Percentiles rank a stretch among this genome's conserved stretches.
Conservation (phyloP, 306 rosid species). For the Vicia sativa region DNA sequence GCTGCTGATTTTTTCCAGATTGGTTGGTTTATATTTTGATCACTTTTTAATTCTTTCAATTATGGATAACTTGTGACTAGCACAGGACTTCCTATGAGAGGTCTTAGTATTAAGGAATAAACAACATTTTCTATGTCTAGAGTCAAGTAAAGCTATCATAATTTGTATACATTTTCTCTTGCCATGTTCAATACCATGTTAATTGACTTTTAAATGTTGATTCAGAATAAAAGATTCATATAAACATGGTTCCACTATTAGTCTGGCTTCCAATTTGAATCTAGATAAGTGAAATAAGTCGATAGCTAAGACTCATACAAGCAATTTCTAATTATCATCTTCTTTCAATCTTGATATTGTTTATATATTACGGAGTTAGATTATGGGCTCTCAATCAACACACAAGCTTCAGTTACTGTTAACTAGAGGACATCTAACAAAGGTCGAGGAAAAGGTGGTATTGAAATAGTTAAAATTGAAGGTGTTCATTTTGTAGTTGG, state of each 20-base stretch:
- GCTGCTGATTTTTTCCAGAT: too few relatives aligned
- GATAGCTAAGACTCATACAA: too few relatives aligned
- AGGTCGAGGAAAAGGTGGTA: constrained; percentile 65
- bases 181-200: constrained; percentile 30
- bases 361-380: too few relatives aligned
- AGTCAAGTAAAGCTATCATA: constrained; percentile 64
- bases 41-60: too few relatives aligned
- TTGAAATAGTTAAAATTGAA: constrained; percentile 68
- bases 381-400: too few relatives aligned
- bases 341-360: too few relatives aligned
- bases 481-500: constrained; percentile 49
- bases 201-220: constrained; percentile 37
- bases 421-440: constrained; percentile 74
- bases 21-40: too few relatives aligned
- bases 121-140: constrained; percentile 79
- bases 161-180: constrained; percentile 31
- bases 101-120: constrained; percentile 77
- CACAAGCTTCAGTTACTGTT: constrained; percentile 52
- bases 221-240: constrained; percentile 79
- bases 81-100: constrained; percentile 70
- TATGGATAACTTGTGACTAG: too few relatives aligned
- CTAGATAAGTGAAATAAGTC: too few relatives aligned
- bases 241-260: too few relatives aligned
- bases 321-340: too few relatives aligned
- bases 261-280: too few relatives aligned